phyloP scores from a whole-genome alignment of 768 basidiomycete genomes.

The Aureoboletus auriporus region DNA sequence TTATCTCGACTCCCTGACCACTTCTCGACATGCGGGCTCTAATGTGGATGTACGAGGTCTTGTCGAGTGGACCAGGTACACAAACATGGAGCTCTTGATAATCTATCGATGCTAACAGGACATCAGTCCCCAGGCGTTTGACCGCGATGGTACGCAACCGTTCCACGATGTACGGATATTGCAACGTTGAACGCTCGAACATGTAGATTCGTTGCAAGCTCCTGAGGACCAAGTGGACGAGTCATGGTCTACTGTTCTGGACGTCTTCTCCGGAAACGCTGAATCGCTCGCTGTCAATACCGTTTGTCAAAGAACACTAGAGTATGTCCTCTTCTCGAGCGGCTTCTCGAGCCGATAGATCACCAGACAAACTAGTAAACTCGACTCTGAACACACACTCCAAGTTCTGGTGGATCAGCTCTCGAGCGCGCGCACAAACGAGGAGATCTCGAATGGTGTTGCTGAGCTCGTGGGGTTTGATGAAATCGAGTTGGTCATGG shows the following conservation, averaged over 20 bases:
- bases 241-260: constrained; percentile 31
- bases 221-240: constrained; percentile 14
- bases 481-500: constrained; percentile 71
- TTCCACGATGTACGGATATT: background rate
- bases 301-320: constrained; percentile 10
- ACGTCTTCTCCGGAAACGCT: constrained; percentile 19
- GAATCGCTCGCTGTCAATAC: background rate
- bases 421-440: constrained; percentile 49
- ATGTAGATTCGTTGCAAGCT: constrained; percentile 13
- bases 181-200: constrained; percentile 2
- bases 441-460: constrained; percentile 74
- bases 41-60: constrained; percentile 15
- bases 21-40: constrained; percentile 7
- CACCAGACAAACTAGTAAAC: constrained; percentile 12
- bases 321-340: constrained; percentile 9
- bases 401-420: constrained; percentile 36
- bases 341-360: background rate
- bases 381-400: constrained; percentile 4
- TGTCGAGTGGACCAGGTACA: constrained; percentile 25
- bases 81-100: background rate
- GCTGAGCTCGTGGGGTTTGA: constrained; percentile 83
- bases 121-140: constrained; percentile 13
- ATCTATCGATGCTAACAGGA: constrained; percentile 13
- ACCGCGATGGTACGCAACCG: constrained; percentile 14
- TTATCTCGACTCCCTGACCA: constrained; percentile 20